Evolutionary conservation across 2,329 filamentous ascomycete species (phyloP), one percentile per base, ranked within the genome.

Genomic region (Hirsutella thompsonii): DNA sequence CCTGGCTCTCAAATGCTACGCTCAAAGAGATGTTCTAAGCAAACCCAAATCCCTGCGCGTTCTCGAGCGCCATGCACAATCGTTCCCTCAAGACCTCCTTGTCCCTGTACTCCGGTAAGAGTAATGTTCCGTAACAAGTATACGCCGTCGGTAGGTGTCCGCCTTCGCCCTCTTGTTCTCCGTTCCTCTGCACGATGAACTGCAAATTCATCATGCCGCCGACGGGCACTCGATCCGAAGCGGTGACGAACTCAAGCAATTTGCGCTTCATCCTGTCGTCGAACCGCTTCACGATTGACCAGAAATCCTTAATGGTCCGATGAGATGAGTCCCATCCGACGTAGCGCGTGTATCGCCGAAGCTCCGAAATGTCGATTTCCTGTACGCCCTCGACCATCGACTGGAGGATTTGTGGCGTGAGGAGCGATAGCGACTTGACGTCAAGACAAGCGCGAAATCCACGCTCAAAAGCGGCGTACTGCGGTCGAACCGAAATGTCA

Each of bases 171-270:
- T 69, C 64, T 48, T 74, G 81, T 41, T 79, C 69, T 14, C 84
- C 79, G 54, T 88, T 87, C 52, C 75, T 79, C 60, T 90, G 83
- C 35, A 98, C 72, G 13, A 85, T 76, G 59, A 96, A 96, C 53
- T 83, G 79, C 37, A 96, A 66, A 51, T 83, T 87, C 47, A 76
- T 74, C 54, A 89, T 78, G 3, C 92, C 92, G 18, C 85, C 88
- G 0, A 94, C 84, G 0, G 92, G 92, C 2, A 96, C 76, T 2
- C 92, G 75, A 55, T 95, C 89, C 51, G 81, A 90, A 0, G 90
- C 90, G 13, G 92, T 98, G 23, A 98, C 89, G 54, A 98, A 98
- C 57, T 95, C 88, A 26, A 98, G 69, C 28, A 98, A 64, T 52
- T 76, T 78, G 40, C 79, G 74, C 60, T 82, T 82, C 68, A 89